Base-by-base conservation (phyloP, 2,329 filamentous ascomycete species). In the Thelonectria olida region DNA sequence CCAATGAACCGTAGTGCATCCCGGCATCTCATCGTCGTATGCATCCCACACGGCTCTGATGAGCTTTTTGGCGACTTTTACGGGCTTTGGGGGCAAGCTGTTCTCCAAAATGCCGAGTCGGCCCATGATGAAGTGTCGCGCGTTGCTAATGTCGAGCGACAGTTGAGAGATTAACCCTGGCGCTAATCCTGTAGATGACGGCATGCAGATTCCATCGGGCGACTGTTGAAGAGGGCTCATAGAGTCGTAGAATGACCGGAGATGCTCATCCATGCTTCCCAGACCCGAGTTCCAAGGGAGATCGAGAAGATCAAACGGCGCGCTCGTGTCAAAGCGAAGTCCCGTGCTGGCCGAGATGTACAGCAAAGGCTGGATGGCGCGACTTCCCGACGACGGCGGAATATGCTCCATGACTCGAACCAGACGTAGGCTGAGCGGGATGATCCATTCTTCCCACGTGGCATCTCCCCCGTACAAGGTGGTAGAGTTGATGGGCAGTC, bases 31-130 rank as follows among this genome's bases (percentile, higher is more conserved):
- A 3, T 61, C 66, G 34, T 81, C 79, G 19, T 81, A 81, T 0
- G 75, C 76, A 1, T 71, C 72, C 79, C 79, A 81, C 2, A 81
- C 76, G 0, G 77, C 74, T n/a, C 73, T 76, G 7, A 81, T 72
- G 2, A 81, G 70, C 39, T 79, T 70, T 61, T 78, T 79, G 2
- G 79, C 79, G n/a, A 81, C 76, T 1, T 72, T 66, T 1, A 81
- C 78, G 2, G 79, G 79, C 10, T 77, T 78, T 3, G 79, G 79
- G 4, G 78, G 79, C 6, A 81, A 59, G 17, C 66, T 78, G 12
- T 74, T 72, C 62, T 81, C 79, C 23, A 81, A 48, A 19, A 78
- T 74, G 5, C 74, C 73, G 2, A 81, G 67, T 3, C 79, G 66
- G 2, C 72, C 71, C 70, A 79, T 77, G 20, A 81, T 68, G 52